Evolutionary conservation across 129 eudicot species (phyloP).

Genomic region (Ambrosia trifida): DNA sequence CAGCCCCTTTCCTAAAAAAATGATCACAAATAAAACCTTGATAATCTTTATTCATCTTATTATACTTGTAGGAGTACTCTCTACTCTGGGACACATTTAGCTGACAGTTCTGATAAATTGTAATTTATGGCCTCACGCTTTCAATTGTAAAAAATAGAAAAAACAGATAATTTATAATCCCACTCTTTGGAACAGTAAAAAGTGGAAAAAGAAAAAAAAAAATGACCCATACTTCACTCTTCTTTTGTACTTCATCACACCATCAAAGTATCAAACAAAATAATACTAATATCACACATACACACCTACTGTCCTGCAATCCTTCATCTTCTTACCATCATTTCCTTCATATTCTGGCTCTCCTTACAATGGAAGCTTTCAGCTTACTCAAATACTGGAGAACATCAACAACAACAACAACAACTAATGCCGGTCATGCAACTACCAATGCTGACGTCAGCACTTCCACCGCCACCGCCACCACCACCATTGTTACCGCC

Average conservation of each 20-base stretch:
- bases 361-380: slow-evolving; percentile 85
- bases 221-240: slow-evolving; percentile 17
- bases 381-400: slow-evolving; percentile 83
- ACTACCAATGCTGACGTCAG: slow-evolving; percentile 5
- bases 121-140: too few species aligned
- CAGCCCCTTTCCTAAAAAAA: too few species aligned
- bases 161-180: neutral
- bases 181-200: slow-evolving; percentile 9
- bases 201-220: neutral
- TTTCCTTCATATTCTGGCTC: slow-evolving; percentile 53
- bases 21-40: too few species aligned
- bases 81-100: too few species aligned
- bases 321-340: neutral
- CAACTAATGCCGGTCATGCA: slow-evolving; percentile 26
- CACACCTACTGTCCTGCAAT: too few species aligned
- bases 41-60: too few species aligned
- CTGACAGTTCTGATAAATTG: too few species aligned
- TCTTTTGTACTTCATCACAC: slow-evolving; percentile 13
- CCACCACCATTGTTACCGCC: slow-evolving; percentile 32
- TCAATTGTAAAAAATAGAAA: neutral
- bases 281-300: too few species aligned
- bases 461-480: slow-evolving; percentile 23
- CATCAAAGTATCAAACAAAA: slow-evolving; percentile 19
- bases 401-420: too few species aligned
- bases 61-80: too few species aligned